Evolutionary conservation across 164 flowering plant genomes (phyloP).

Genomic region (Chloranthus sessilifolius): DNA sequence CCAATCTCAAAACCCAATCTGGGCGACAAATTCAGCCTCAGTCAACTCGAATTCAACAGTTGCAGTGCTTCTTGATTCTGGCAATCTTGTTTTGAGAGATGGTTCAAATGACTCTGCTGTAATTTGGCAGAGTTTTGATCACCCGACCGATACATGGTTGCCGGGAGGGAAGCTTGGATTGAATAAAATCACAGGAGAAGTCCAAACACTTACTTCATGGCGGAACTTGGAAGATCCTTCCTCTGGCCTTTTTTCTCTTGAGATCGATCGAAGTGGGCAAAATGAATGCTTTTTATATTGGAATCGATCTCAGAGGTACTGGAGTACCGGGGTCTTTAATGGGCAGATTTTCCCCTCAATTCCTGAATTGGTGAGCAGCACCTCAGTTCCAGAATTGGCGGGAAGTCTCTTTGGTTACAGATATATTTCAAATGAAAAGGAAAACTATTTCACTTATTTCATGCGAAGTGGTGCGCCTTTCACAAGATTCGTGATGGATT

Average conservation of each 20-base stretch:
- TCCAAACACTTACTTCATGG: constrained; percentile 13
- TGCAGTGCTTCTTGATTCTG: constrained; percentile 13
- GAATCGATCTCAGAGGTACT: constrained; percentile 11
- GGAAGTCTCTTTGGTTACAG: not conserved
- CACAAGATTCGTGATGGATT: constrained; percentile 15
- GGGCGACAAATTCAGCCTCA: constrained; percentile 12
- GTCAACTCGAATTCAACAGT: not conserved
- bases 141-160: constrained; percentile 11
- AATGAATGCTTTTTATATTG: constrained; percentile 3
- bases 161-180: constrained; percentile 10
- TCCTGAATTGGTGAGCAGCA: constrained; percentile 18
- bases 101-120: not conserved
- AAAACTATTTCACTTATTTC: constrained; percentile 17
- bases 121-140: constrained; percentile 10
- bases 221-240: constrained; percentile 16
- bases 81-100: constrained; percentile 23
- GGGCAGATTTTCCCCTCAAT: constrained; percentile 5
- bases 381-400: too few species aligned
- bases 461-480: not conserved
- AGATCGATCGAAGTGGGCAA: not conserved
- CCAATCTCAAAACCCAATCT: not conserved
- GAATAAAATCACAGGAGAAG: constrained; percentile 2
- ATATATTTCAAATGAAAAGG: constrained; percentile 8
- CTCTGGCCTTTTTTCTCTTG: constrained; percentile 10
- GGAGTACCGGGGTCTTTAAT: constrained; percentile 15